Conservation (phyloP, 208 protist species). For the Naegleria lovaniensis region DNA sequence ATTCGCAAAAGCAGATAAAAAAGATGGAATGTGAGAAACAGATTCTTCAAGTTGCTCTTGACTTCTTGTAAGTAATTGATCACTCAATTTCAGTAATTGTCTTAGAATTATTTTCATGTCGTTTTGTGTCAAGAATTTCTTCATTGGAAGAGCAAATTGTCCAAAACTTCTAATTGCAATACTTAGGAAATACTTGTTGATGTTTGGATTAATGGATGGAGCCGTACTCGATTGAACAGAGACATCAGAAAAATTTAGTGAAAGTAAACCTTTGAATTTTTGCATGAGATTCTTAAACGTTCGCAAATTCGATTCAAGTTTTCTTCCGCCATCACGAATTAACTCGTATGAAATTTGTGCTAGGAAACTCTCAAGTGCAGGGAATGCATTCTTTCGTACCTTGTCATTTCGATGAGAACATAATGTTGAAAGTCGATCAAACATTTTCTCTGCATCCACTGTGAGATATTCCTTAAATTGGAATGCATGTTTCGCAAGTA, state of each 20-base stretch:
- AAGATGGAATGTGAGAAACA: slow-evolving; percentile 41
- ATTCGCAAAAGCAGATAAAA: slow-evolving; percentile 44
- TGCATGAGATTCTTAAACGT: slow-evolving; percentile 40
- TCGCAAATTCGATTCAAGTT: slow-evolving; percentile 27
- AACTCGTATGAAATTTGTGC: slow-evolving; percentile 23
- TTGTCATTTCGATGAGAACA: slow-evolving; percentile 40
- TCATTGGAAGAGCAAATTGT: slow-evolving; percentile 39
- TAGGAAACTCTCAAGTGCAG: slow-evolving; percentile 34
- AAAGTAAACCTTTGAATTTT: slow-evolving; percentile 37
- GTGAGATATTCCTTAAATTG: slow-evolving; percentile 40
- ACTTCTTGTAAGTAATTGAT: slow-evolving; percentile 27
- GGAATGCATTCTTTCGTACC: slow-evolving; percentile 35
- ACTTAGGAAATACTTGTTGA: slow-evolving; percentile 29
- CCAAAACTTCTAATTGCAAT: slow-evolving; percentile 42
- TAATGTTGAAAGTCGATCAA: slow-evolving; percentile 1
- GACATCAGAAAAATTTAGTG: not conserved
- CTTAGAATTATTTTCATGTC: slow-evolving; percentile 38
- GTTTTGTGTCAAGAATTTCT: slow-evolving; percentile 35
- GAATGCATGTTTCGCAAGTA: slow-evolving; percentile 24
- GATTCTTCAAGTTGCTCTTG: slow-evolving; percentile 40
- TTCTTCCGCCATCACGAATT: not conserved
- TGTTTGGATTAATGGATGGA: not conserved
- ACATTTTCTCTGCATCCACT: slow-evolving; percentile 39
- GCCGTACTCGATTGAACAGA: too few relatives aligned
- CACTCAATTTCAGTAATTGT: slow-evolving; percentile 36